Conservation (phyloP, 192 early-diverging fungal species). For the Coemansia asiatica region DNA sequence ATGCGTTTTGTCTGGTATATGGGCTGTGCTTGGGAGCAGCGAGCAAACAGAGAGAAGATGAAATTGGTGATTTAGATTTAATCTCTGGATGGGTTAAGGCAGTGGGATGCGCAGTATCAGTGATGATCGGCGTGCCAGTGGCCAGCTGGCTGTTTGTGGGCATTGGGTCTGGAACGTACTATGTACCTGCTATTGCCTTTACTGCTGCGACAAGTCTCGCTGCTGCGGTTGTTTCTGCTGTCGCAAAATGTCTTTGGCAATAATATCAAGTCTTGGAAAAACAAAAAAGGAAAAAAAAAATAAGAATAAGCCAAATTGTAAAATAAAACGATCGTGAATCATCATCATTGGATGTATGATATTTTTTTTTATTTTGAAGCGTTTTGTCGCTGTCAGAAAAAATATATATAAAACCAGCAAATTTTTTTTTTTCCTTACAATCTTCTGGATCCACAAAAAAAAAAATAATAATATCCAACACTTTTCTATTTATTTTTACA, state of each 20-base stretch:
- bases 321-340: no score
- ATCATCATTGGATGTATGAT: no score
- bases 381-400: not conserved
- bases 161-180: conserved; percentile 7
- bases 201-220: conserved; percentile 14
- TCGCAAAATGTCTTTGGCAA: not conserved
- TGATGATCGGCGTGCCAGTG: conserved; percentile 11
- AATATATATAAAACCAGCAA: not conserved
- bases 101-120: not conserved
- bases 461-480: no score
- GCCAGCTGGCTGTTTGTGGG: conserved; percentile 22
- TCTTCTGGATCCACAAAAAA: not conserved
- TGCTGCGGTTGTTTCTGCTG: conserved; percentile 1
- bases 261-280: not conserved
- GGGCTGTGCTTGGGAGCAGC: conserved; percentile 19
- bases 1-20: conserved; percentile 16
- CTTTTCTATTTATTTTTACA: no score
- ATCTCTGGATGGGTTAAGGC: not conserved
- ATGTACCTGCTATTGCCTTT: conserved; percentile 15
- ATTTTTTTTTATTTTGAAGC: not conserved
- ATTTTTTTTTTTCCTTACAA: conserved; percentile 4
- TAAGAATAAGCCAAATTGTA: no score
- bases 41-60: not conserved
- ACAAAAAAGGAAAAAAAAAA: not conserved
- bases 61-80: not conserved